Conservation (phyloP, 2,329 filamentous ascomycete genomes). For the Microsporum ferrugineum region DNA sequence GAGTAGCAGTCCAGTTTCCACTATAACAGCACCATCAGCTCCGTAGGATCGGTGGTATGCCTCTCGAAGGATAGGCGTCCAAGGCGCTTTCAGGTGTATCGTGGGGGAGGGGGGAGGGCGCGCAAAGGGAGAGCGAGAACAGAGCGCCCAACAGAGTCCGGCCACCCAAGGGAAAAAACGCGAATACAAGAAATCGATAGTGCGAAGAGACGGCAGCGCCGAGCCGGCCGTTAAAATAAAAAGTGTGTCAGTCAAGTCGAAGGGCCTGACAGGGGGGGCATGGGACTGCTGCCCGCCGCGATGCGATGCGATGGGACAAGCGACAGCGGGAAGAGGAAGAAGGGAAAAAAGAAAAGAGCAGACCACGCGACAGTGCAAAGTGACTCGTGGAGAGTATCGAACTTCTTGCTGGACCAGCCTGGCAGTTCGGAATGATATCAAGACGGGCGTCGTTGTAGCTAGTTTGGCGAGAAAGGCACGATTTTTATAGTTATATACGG, state of each 20-base stretch:
- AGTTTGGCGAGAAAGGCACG: neutral
- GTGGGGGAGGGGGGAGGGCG: neutral
- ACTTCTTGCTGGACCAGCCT: neutral
- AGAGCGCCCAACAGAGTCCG: neutral
- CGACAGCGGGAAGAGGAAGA: neutral
- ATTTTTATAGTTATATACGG: neutral
- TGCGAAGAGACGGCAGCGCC: neutral
- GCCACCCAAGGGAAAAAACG: neutral
- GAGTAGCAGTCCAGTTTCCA: neutral
- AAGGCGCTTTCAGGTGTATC: neutral
- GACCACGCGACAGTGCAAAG: neutral
- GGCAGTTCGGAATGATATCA: neutral
- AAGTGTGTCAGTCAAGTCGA: neutral
- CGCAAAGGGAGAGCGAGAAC: neutral
- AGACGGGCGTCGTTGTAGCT: neutral
- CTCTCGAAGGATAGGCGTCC: too few relatives aligned
- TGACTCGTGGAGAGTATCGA: neutral
- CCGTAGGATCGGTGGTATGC: too few relatives aligned
- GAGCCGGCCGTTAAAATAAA: slow-evolving; percentile 1
- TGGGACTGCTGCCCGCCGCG: neutral
- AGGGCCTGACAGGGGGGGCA: neutral
- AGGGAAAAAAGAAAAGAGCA: neutral
- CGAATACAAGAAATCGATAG: neutral
- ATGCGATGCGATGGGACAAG: neutral
- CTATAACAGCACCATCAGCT: neutral